phyloP scores from a whole-genome alignment of 352 stramenopile species.

The Globisporangium acanthophoron region DNA sequence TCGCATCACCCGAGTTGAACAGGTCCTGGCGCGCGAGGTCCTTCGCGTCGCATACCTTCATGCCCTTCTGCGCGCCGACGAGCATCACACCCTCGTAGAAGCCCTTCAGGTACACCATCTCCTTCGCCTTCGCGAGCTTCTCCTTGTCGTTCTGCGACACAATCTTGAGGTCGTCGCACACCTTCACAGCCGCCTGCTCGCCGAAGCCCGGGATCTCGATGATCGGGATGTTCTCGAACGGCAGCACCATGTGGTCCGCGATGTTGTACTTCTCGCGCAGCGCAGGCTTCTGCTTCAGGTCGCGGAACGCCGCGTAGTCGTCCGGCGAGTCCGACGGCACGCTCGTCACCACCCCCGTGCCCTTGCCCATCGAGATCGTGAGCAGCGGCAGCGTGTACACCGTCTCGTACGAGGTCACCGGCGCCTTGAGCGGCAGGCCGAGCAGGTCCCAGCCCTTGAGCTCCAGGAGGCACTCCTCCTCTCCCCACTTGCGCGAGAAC shows the following conservation, averaged over 20 bases:
- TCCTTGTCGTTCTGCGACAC: conserved; percentile 98
- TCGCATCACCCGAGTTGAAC: conserved; percentile 90
- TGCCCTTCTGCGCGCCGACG: conserved; percentile 94
- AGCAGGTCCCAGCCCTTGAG: conserved; percentile 97
- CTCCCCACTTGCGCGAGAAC: conserved; percentile 82
- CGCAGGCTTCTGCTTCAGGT: conserved; percentile 98
- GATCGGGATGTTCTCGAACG: conserved; percentile 98
- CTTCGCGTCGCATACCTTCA: conserved; percentile 98
- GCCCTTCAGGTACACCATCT: conserved; percentile 98
- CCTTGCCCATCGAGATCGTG: conserved; percentile 99
- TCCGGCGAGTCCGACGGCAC: conserved; percentile 98
- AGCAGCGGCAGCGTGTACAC: conserved; percentile 99
- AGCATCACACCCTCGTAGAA: conserved; percentile 99
- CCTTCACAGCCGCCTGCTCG: conserved; percentile 92
- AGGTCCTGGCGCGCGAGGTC: conserved; percentile 95
- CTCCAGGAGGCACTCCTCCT: conserved; percentile 85
- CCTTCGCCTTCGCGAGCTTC: conserved; percentile 98
- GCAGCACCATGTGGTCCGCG: conserved; percentile 97
- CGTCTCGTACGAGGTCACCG: conserved; percentile 95
- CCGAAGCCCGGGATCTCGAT: conserved; percentile 99
- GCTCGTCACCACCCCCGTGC: conserved; percentile 98
- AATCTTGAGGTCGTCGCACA: conserved; percentile 98
- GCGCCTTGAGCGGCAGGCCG: conserved; percentile 93
- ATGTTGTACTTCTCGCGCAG: conserved; percentile 98
- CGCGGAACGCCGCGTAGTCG: conserved; percentile 98